Evolutionary conservation across 1,284 basidiomycete genomes (phyloP).

Genomic region (Acaromyces ingoldii): DNA sequence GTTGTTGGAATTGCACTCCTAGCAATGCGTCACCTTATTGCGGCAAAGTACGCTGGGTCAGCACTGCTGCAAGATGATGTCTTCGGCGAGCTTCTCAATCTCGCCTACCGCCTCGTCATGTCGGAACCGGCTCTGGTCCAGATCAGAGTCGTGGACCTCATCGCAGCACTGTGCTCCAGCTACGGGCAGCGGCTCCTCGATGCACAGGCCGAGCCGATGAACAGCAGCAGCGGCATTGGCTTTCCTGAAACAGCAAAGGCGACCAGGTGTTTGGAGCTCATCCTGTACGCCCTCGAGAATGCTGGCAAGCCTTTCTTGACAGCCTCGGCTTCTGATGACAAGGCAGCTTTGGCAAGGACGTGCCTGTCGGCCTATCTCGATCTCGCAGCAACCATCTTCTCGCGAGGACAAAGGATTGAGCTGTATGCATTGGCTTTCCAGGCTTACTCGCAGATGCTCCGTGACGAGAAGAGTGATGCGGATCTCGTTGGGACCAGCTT

Average conservation of each 20-base stretch:
- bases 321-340: conserved; percentile 27
- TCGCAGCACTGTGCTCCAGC: conserved; percentile 63
- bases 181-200: conserved; percentile 53
- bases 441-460: conserved; percentile 66
- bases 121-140: conserved; percentile 73
- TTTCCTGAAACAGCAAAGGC: conserved; percentile 49
- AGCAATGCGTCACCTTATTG: conserved; percentile 71
- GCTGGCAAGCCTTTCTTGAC: too few relatives aligned
- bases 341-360: conserved; percentile 62
- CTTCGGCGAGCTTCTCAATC: conserved; percentile 82
- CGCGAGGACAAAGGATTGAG: conserved; percentile 63
- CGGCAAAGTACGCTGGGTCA: conserved; percentile 72
- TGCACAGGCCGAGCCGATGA: too few relatives aligned
- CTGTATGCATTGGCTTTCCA: conserved; percentile 73
- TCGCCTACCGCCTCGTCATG: conserved; percentile 85
- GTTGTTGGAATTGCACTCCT: conserved; percentile 62
- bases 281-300: conserved; percentile 71
- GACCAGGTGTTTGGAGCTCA: conserved; percentile 74
- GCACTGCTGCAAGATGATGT: conserved; percentile 70
- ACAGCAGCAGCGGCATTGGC: neutral
- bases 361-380: conserved; percentile 66
- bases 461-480: conserved; percentile 37
- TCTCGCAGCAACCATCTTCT: conserved; percentile 59
- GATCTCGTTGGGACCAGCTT: conserved; percentile 34
- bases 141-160: conserved; percentile 68